phyloP scores from a whole-genome alignment of 2,329 filamentous ascomycete genomes.

The Aureobasidium pullulans region DNA sequence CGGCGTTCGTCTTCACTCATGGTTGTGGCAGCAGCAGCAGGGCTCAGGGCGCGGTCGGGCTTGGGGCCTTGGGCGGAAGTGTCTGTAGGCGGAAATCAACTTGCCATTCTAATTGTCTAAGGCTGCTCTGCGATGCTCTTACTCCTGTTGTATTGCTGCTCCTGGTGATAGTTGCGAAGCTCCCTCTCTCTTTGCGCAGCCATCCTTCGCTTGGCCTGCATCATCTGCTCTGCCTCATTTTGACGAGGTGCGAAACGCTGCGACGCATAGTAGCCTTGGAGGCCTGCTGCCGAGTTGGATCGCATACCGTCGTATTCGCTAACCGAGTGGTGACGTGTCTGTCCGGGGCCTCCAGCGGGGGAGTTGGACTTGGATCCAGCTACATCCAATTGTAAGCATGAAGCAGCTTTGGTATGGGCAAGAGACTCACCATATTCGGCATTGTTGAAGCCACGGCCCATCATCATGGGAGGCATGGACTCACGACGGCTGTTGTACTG shows the following conservation, averaged over 20 bases:
- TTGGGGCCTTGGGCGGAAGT: slow-evolving; percentile 59
- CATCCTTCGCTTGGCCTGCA: slow-evolving; percentile 99
- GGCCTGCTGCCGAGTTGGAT: slow-evolving; percentile 65
- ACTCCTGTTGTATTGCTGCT: slow-evolving; percentile 99
- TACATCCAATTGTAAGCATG: not conserved
- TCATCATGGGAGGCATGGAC: slow-evolving; percentile 59
- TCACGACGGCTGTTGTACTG: slow-evolving; percentile 64
- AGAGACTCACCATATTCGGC: slow-evolving; percentile 47
- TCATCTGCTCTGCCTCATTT: slow-evolving; percentile 94
- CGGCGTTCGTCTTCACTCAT: slow-evolving; percentile 96
- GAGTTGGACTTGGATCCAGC: slow-evolving; percentile 11
- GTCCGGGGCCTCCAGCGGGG: slow-evolving; percentile 40
- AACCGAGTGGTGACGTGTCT: slow-evolving; percentile 73
- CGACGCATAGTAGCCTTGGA: slow-evolving; percentile 88
- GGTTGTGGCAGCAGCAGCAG: slow-evolving; percentile 52
- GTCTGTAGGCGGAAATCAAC: slow-evolving; percentile 46
- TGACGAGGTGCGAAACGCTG: slow-evolving; percentile 85
- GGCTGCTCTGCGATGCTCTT: slow-evolving; percentile 48
- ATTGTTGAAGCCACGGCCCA: slow-evolving; percentile 39
- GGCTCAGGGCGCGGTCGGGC: slow-evolving; percentile 75
- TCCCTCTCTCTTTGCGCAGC: slow-evolving; percentile 98
- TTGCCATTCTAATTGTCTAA: slow-evolving; percentile 15
- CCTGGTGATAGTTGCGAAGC: slow-evolving; percentile 98
- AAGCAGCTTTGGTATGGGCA: not conserved
- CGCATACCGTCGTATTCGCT: slow-evolving; percentile 75